These are phyloP conservation scores for Cylindrodendrum hubeiense DNA, from an alignment of 2,329 filamentous ascomycete species.

Conservation along the genomic window DNA sequence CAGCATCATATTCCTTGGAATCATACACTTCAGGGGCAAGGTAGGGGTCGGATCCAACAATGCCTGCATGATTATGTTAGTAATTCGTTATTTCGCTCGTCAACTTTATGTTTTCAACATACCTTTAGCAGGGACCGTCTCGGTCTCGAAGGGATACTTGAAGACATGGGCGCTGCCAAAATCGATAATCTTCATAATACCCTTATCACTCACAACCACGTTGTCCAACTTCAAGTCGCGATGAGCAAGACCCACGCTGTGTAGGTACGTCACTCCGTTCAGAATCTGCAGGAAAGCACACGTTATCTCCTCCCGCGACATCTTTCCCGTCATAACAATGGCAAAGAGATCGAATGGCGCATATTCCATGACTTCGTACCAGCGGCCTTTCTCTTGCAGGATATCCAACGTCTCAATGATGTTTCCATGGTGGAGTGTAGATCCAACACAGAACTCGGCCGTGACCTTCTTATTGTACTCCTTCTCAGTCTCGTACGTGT, in stretches of 20 bases:
- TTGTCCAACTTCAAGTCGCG: constrained; percentile 97
- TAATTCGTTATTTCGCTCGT: background rate
- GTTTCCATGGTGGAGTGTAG: constrained; percentile 96
- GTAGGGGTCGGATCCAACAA: constrained; percentile 91
- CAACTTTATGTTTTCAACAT: constrained; percentile 14
- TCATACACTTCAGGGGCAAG: constrained; percentile 97
- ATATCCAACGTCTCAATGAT: constrained; percentile 99
- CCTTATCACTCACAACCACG: constrained; percentile 94
- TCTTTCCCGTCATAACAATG: constrained; percentile 98
- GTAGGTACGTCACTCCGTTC: constrained; percentile 92
- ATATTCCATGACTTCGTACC: constrained; percentile 99
- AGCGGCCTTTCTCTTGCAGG: constrained; percentile 90
- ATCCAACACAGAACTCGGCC: constrained; percentile 97
- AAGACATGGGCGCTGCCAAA: constrained; percentile 98
- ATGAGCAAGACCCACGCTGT: constrained; percentile 94
- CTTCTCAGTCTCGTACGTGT: constrained; percentile 92
- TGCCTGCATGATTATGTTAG: constrained; percentile 55
- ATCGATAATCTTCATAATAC: constrained; percentile 99
- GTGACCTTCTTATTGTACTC: constrained; percentile 99
- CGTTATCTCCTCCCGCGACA: constrained; percentile 89
- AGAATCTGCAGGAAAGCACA: constrained; percentile 96
- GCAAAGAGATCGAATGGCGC: constrained; percentile 96
- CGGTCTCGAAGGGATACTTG: constrained; percentile 95
- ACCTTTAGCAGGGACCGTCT: constrained; percentile 54
- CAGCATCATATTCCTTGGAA: constrained; percentile 91